phyloP scores from a whole-genome alignment of 805 yeast species.

The Metschnikowia amazonensis region DNA sequence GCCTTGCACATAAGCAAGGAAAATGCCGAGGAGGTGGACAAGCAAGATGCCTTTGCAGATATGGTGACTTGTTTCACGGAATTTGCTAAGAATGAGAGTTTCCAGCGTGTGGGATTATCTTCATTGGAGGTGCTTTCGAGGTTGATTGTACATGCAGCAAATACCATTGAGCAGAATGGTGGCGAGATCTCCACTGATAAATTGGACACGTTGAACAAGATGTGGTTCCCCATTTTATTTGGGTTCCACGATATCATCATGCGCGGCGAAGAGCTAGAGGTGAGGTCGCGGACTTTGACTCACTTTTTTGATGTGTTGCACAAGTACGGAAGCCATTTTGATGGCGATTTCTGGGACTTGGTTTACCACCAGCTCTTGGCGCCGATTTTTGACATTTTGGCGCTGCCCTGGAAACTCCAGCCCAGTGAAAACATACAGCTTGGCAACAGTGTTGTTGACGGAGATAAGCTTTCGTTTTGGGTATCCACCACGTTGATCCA shows the following conservation, averaged over 20 bases:
- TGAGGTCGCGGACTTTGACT: constrained; percentile 82
- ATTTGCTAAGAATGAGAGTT: constrained; percentile 77
- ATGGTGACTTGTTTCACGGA: constrained; percentile 74
- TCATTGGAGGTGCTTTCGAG: constrained; percentile 70
- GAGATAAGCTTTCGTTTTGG: constrained; percentile 93
- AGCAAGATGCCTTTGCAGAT: constrained; percentile 65
- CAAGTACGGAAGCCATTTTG: constrained; percentile 75
- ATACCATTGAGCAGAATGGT: constrained; percentile 20
- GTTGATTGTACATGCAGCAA: constrained; percentile 58
- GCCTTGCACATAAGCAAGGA: constrained; percentile 59
- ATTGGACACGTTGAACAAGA: constrained; percentile 43
- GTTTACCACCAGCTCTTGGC: constrained; percentile 75
- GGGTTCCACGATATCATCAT: constrained; percentile 86
- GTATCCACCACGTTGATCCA: constrained; percentile 93
- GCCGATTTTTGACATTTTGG: constrained; percentile 83
- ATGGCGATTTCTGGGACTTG: constrained; percentile 73
- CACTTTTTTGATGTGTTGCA: constrained; percentile 77
- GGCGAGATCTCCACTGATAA: constrained; percentile 8
- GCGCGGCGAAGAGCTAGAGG: constrained; percentile 93
- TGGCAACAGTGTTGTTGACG: constrained; percentile 30
- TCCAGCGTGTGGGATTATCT: constrained; percentile 76
- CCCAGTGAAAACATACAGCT: constrained; percentile 41
- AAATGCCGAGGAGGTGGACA: constrained; percentile 57
- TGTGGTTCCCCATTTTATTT: constrained; percentile 84
- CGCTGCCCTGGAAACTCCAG: constrained; percentile 68